phyloP scores from a whole-genome alignment of 345 rosid genomes.

The Capsella bursapastoris region DNA sequence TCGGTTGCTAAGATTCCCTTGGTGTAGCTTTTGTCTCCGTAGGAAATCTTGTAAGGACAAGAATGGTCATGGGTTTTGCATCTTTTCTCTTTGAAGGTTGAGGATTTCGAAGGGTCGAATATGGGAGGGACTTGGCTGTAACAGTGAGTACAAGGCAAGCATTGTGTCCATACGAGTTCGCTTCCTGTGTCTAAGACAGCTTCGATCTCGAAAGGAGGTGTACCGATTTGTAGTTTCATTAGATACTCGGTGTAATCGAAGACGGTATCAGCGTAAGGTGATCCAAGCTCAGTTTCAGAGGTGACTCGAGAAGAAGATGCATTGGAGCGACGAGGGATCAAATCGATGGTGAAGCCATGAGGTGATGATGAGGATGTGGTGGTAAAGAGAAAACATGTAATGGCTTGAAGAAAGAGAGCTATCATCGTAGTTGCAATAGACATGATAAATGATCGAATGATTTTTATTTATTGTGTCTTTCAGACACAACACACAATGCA shows the following conservation, averaged over 20 bases:
- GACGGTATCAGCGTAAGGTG: slow-evolving; percentile 18
- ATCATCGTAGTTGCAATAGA: no score
- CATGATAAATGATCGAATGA: no score
- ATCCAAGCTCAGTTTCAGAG: background rate
- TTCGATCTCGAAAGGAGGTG: slow-evolving; percentile 22
- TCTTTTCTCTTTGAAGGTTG: background rate
- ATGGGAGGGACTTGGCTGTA: slow-evolving; percentile 3
- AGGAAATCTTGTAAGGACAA: slow-evolving; percentile 1
- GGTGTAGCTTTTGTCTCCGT: background rate
- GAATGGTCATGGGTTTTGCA: background rate
- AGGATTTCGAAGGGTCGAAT: slow-evolving; percentile 20
- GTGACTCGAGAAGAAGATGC: background rate
- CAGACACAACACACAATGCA: no score
- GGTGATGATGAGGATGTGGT: no score
- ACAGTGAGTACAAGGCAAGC: slow-evolving; percentile 28
- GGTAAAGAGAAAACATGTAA: no score
- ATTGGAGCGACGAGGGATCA: slow-evolving; percentile 20
- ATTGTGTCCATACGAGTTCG: slow-evolving; percentile 32
- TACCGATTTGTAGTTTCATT: slow-evolving; percentile 25
- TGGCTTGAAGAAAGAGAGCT: no score
- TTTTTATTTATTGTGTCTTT: no score
- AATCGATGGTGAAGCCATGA: slow-evolving; percentile 36
- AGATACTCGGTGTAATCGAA: background rate
- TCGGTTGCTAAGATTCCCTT: background rate
- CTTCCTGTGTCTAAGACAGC: slow-evolving; percentile 24